These are phyloP conservation scores for Boletus sensibilis DNA, from an alignment of 768 basidiomycete species.

Conservation along the genomic window DNA sequence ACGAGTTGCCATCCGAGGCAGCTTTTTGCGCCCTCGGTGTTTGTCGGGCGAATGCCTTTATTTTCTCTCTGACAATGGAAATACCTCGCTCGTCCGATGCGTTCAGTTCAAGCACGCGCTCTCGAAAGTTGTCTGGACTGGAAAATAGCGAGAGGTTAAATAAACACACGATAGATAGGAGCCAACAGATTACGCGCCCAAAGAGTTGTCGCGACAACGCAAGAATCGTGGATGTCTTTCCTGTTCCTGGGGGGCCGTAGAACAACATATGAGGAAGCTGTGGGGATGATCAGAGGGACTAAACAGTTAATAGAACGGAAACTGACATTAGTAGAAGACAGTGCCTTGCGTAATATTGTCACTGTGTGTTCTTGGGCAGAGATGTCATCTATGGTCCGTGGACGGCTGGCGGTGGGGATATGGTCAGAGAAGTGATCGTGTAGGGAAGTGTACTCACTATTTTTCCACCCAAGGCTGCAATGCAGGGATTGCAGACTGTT, in stretches of 20 bases:
- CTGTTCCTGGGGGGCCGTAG: slow-evolving; percentile 98
- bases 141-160: neutral
- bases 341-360: slow-evolving; percentile 84
- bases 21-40: slow-evolving; percentile 77
- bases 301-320: neutral
- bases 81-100: slow-evolving; percentile 99
- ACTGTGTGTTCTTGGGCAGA: slow-evolving; percentile 97
- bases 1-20: slow-evolving; percentile 76
- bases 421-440: neutral
- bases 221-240: slow-evolving; percentile 97
- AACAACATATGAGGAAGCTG: slow-evolving; percentile 99
- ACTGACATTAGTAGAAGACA: slow-evolving; percentile 88
- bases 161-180: neutral
- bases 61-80: slow-evolving; percentile 93
- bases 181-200: slow-evolving; percentile 55
- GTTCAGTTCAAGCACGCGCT: slow-evolving; percentile 93
- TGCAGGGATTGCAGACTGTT: slow-evolving; percentile 52
- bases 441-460: slow-evolving; percentile 62
- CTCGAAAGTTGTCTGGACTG: slow-evolving; percentile 92
- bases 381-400: slow-evolving; percentile 96
- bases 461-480: slow-evolving; percentile 98
- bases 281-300: slow-evolving; percentile 11
- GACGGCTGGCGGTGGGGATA: slow-evolving; percentile 58
- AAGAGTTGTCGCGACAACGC: slow-evolving; percentile 92
- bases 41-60: slow-evolving; percentile 96